These are phyloP conservation scores for Ceratocystis cacaofunesta DNA, from an alignment of 2,329 filamentous ascomycete species.

Conservation along the genomic window DNA sequence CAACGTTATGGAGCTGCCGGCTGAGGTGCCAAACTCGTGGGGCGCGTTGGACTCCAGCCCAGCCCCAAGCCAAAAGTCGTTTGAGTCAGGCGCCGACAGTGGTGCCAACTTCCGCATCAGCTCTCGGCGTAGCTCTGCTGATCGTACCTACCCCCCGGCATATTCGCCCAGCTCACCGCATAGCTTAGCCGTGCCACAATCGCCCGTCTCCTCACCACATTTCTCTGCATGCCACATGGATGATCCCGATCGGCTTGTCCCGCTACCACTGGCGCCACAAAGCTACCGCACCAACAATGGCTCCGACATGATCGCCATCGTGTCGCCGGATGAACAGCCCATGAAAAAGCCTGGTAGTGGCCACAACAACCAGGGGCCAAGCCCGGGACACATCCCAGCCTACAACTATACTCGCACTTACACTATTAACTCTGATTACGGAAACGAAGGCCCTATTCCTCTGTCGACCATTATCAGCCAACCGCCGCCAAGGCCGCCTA, in stretches of 20 bases:
- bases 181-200: slow-evolving; percentile 23
- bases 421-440: background rate
- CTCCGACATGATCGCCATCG: slow-evolving; percentile 54
- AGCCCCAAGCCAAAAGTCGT: slow-evolving; percentile 36
- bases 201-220: slow-evolving; percentile 22
- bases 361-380: slow-evolving; percentile 20
- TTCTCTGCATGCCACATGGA: slow-evolving; percentile 23
- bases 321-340: slow-evolving; percentile 43
- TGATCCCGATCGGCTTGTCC: slow-evolving; percentile 38
- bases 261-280: slow-evolving; percentile 41
- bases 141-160: slow-evolving; percentile 27
- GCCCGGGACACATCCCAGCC: background rate
- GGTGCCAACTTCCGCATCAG: slow-evolving; percentile 28
- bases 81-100: slow-evolving; percentile 40
- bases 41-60: slow-evolving; percentile 25
- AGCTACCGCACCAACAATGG: slow-evolving; percentile 45
- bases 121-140: slow-evolving; percentile 39
- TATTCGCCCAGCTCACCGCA: slow-evolving; percentile 22
- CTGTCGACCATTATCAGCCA: slow-evolving; percentile 23
- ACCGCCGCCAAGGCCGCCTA: slow-evolving; percentile 61
- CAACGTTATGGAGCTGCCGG: slow-evolving; percentile 42
- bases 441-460: slow-evolving; percentile 11
- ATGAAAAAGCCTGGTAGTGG: slow-evolving; percentile 19
- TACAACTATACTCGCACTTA: background rate
- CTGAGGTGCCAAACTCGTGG: slow-evolving; percentile 33